Evolutionary conservation across 495 filamentous ascomycete genomes (phyloP), one percentile per base, ranked within the genome.

Genomic region (Ramalina intermedia): DNA sequence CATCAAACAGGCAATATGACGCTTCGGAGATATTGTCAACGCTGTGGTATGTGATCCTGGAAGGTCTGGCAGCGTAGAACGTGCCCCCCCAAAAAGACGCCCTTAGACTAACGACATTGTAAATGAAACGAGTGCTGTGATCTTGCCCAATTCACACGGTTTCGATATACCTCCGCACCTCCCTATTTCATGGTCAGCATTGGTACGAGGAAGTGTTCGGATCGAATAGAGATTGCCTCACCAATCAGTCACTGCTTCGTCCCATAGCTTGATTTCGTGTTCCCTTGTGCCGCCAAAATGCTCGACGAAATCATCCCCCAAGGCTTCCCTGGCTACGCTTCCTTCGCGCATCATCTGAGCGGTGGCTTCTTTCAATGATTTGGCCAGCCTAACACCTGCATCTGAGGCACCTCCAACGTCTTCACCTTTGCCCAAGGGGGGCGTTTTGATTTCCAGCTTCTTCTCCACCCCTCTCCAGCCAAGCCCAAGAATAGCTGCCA

Each of bases 231-330:
- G 13, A 74, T 11, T 33, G 29, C 29, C 78, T 54, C 66, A 86
- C 87, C 88, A 96, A 63, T 94, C 89, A 21, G 88, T 94, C 7
- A 94, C 87, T 1, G 87, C 86, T 61, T 96, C 89, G 61, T 98
- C 87, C 87, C 87, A 98, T 16, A 94, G 65, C 51, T 80, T 69
- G 55, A 88, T 73, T 64, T 98, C 91, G 64, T 98, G 89, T 57
- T 90, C 84, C 50, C 91, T 78, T 20, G 91, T 95, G 7, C 91
- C 91, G 4, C 81, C 85, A 70, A 78, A 98, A 61, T 98, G 93
- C 3, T 96, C 87, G 7, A 98, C 89, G 64, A 98, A 98, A 9
- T 82, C 84, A 63, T 96, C 80, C 0, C 93, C 93, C 63, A 98
- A 86, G 0, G 90, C 85, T 62, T 96, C 84, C 43, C 91, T 71